These are phyloP conservation scores for Puccinia triticina DNA, from an alignment of 1,284 basidiomycete species.

Conservation along the genomic window DNA sequence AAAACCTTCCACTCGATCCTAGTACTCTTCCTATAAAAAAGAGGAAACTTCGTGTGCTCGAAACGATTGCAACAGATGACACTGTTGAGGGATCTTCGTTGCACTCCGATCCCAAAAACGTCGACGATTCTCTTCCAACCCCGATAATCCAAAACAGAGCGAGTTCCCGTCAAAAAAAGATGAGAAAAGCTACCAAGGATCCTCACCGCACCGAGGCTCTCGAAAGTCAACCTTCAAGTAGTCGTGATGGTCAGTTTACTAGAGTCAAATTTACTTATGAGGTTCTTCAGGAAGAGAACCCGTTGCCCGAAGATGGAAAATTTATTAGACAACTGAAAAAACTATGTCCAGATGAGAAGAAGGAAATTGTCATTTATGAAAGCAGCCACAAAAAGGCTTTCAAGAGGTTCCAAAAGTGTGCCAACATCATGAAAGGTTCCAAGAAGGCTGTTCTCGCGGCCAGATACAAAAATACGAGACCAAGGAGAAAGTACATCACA, in stretches of 20 bases:
- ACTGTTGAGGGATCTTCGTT: too few relatives aligned
- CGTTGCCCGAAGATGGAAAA: background rate
- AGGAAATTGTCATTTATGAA: background rate
- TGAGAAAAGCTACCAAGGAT: background rate
- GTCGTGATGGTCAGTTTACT: background rate
- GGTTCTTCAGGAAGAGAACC: background rate
- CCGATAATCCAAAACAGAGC: too few relatives aligned
- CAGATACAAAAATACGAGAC: background rate
- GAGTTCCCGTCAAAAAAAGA: too few relatives aligned
- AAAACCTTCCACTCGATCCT: too few relatives aligned
- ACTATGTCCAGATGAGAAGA: background rate
- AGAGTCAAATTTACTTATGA: background rate
- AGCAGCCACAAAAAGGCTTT: background rate
- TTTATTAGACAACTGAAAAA: background rate
- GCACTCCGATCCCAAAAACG: too few relatives aligned
- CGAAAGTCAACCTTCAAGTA: background rate
- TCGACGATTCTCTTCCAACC: too few relatives aligned
- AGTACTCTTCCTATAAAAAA: too few relatives aligned
- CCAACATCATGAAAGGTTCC: background rate
- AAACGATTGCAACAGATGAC: too few relatives aligned
- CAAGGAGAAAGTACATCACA: background rate
- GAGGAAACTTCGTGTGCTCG: too few relatives aligned
- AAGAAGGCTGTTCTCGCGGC: background rate
- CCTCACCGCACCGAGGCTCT: background rate
- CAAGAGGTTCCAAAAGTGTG: background rate